Conservation (phyloP, 805 yeast genomes). For the Brettanomyces anomalus region DNA sequence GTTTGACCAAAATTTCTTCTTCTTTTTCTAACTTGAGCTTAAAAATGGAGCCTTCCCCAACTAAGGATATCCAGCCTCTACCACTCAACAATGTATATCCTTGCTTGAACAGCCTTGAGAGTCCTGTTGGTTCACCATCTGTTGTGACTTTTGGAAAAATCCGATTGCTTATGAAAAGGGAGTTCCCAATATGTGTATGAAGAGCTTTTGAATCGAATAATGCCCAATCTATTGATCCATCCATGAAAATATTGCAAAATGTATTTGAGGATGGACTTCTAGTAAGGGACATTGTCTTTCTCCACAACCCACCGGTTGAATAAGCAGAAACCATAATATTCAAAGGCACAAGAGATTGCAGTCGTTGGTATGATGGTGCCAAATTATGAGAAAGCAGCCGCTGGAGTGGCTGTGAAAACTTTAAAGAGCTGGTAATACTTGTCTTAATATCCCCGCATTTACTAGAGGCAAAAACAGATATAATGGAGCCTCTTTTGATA, state of each 20-base stretch:
- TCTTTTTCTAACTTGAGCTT: slow-evolving; percentile 33
- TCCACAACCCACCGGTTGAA: slow-evolving; percentile 9
- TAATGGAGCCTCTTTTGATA: slow-evolving; percentile 38
- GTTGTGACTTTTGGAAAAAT: slow-evolving; percentile 30
- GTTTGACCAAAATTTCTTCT: slow-evolving; percentile 42
- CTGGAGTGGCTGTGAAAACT: slow-evolving; percentile 30
- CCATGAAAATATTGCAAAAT: slow-evolving; percentile 37
- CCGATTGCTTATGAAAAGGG: slow-evolving; percentile 32
- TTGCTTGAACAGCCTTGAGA: slow-evolving; percentile 24
- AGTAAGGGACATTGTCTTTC: slow-evolving; percentile 3
- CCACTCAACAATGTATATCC: slow-evolving; percentile 47
- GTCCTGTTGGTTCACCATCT: slow-evolving; percentile 32
- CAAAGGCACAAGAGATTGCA: slow-evolving; percentile 40
- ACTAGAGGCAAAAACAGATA: slow-evolving; percentile 32
- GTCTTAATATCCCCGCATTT: slow-evolving; percentile 15
- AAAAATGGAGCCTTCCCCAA: slow-evolving; percentile 47
- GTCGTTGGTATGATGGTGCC: slow-evolving; percentile 35
- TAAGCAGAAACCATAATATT: slow-evolving; percentile 35
- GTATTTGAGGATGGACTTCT: slow-evolving; percentile 23
- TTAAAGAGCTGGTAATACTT: slow-evolving; percentile 20
- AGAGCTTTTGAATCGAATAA: slow-evolving; percentile 37
- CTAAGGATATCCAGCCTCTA: slow-evolving; percentile 46
- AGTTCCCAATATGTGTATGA: slow-evolving; percentile 46
- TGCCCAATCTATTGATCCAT: slow-evolving; percentile 60
- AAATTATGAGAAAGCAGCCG: slow-evolving; percentile 37